phyloP scores from a whole-genome alignment of 148 eudicot species.

The Vaccinium darrowii region DNA sequence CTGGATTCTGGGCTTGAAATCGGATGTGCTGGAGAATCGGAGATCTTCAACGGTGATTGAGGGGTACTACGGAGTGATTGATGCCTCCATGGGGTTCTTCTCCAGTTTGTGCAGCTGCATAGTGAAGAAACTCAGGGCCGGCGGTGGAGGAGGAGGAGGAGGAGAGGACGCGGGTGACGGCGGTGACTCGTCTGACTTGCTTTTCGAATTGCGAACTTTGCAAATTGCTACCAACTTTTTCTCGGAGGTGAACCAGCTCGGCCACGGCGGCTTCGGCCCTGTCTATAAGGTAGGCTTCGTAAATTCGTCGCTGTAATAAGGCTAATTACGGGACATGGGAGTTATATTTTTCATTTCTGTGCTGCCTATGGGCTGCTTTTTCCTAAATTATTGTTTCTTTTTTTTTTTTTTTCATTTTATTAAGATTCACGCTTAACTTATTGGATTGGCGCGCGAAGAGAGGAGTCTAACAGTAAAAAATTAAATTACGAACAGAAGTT shows the following conservation, averaged over 20 bases:
- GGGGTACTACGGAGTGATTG: neutral
- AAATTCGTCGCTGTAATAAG: neutral
- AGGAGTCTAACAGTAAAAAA: too few species aligned
- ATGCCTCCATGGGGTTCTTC: constrained; percentile 23
- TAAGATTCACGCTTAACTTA: too few species aligned
- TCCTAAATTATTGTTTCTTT: too few species aligned
- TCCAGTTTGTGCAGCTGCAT: constrained; percentile 26
- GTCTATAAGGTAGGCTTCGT: constrained; percentile 49
- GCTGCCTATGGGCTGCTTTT: neutral
- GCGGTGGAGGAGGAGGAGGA: neutral
- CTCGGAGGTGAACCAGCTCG: constrained; percentile 51
- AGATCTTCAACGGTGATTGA: neutral
- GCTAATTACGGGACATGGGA: neutral
- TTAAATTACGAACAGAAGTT: too few species aligned
- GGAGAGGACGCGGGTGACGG: constrained; percentile 11
- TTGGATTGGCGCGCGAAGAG: too few species aligned
- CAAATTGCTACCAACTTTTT: constrained; percentile 57
- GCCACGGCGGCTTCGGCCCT: constrained; percentile 66
- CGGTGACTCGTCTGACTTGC: constrained; percentile 27
- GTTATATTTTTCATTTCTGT: neutral
- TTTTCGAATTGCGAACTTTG: constrained; percentile 39
- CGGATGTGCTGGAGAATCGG: neutral
- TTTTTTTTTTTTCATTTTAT: too few species aligned
- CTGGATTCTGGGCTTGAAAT: neutral
- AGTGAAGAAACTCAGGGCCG: constrained; percentile 6